phyloP scores from a whole-genome alignment of 306 rosid species.

The Rosa lucieae region DNA sequence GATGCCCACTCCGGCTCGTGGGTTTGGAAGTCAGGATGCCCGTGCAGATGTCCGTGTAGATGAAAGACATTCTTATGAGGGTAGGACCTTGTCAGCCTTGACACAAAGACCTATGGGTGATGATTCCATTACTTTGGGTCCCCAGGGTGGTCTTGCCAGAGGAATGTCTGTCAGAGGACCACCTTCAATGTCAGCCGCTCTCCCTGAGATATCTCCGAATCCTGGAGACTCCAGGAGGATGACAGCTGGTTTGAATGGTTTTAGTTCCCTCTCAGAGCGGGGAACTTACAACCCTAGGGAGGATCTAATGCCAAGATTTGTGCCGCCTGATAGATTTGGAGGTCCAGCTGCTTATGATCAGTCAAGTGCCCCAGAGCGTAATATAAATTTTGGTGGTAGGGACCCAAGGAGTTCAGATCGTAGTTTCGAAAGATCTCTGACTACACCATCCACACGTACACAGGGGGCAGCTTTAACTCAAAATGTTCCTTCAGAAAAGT shows the following conservation, averaged over 20 bases:
- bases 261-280: slow-evolving; percentile 47
- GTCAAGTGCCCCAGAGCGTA: slow-evolving; percentile 46
- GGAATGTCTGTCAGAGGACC: slow-evolving; percentile 94
- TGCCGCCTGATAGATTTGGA: slow-evolving; percentile 44
- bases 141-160: slow-evolving; percentile 94
- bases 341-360: slow-evolving; percentile 60
- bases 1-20: slow-evolving; percentile 54
- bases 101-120: slow-evolving; percentile 63
- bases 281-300: slow-evolving; percentile 44
- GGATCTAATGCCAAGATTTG: slow-evolving; percentile 43
- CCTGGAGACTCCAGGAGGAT: slow-evolving; percentile 57
- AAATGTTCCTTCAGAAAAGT: slow-evolving; percentile 42
- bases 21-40: slow-evolving; percentile 75
- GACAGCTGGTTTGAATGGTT: slow-evolving; percentile 57
- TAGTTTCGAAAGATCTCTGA: slow-evolving; percentile 49
- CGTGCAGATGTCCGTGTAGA: slow-evolving; percentile 70
- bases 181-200: slow-evolving; percentile 42
- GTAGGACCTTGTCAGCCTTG: slow-evolving; percentile 61
- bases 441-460: slow-evolving; percentile 44
- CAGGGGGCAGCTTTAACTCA: slow-evolving; percentile 45
- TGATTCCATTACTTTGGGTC: slow-evolving; percentile 78
- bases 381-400: slow-evolving; percentile 49
- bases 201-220: slow-evolving; percentile 40
- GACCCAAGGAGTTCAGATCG: slow-evolving; percentile 58
- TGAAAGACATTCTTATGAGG: slow-evolving; percentile 65